phyloP scores from a whole-genome alignment of 176 grass and related monocot species.

The Puccinellia tenuiflora region DNA sequence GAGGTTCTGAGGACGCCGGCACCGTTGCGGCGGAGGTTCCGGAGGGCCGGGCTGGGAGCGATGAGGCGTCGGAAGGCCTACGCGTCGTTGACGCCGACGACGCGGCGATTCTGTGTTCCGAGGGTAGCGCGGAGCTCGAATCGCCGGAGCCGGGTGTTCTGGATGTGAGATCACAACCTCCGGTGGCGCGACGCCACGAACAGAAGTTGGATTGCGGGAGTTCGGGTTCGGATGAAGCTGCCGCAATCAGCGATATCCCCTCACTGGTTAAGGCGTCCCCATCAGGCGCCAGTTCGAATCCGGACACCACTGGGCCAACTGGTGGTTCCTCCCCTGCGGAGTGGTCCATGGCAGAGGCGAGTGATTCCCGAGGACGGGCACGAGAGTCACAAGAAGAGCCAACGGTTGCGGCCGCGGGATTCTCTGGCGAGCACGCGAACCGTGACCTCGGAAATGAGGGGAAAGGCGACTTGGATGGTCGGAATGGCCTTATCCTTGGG shows the following conservation, averaged over 20 bases:
- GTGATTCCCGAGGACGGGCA: not conserved
- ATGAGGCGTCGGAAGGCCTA: not conserved
- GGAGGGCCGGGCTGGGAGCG: not conserved
- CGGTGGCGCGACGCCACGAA: not conserved
- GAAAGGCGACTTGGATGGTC: slow-evolving; percentile 8
- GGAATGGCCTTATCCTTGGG: not conserved
- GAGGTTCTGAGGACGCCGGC: not conserved
- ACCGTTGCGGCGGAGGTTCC: not conserved
- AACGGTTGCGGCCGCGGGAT: not conserved
- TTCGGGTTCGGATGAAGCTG: slow-evolving; percentile 12
- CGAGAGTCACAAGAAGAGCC: not conserved
- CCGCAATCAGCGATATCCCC: slow-evolving; percentile 11
- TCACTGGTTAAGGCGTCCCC: slow-evolving; percentile 33
- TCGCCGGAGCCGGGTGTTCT: not conserved
- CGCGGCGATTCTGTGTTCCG: not conserved
- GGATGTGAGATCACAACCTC: slow-evolving; percentile 32
- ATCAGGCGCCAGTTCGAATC: slow-evolving; percentile 27
- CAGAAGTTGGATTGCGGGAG: not conserved
- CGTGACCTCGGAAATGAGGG: not conserved
- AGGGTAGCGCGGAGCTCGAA: not conserved
- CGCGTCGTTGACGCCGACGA: not conserved
- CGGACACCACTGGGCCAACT: slow-evolving; percentile 1
- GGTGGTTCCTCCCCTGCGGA: not conserved
- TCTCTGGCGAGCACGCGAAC: not conserved
- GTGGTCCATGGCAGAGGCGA: not conserved